Base-by-base conservation (phyloP, 768 basidiomycete genomes). In the Dacryopinax spathularia region DNA sequence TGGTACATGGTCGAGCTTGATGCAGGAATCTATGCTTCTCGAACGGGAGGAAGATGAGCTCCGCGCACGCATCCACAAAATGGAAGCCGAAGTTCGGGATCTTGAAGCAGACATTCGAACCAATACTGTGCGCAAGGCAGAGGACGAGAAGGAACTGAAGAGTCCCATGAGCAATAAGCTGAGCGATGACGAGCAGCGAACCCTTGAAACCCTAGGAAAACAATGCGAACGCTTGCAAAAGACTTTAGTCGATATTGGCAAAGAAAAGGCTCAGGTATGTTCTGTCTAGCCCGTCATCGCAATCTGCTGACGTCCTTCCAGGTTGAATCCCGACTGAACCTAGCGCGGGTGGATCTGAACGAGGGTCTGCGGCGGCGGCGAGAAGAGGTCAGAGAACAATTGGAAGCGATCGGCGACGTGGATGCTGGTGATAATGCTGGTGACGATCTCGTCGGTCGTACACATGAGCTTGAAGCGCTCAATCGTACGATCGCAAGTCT, bases 341-440 rank as follows among this genome's bases (percentile, higher is more conserved):
- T 86, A 2, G 75, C 96, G 31, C 92, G 96, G 71, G 94, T 96
- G 62, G 95, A 98, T 72, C 79, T 98, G 56, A 91, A 88, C 66
- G 96, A 99, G 73, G 86, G 86, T 68, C 79, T 98, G 15, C 81
- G 85, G 22, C 82, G 94, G 7, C 81, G 87, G 27, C 80, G 84
- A 43, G 87, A 91, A 60, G 95, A 94, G 67, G 71, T 98, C 7
- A 82, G 83, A 60, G 73, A 75, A 34, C 88, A 88, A 72, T 75
- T 97, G 12, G 93, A 96, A 66, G 75, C 81, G 25, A 75, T 89
- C n/a, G 87, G 82, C 20, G 86, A 86, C 37, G 76, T 65, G 5
- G 65, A 43, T 10, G 43, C 62, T 15, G 66, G 34, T 15, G 71
- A 66, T 0, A 66, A 64, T 31, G 61, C 79, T 1, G 81, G 79